phyloP scores from a whole-genome alignment of 1,139 yeast species.

The Yamadazyma spencermartinsiae region DNA sequence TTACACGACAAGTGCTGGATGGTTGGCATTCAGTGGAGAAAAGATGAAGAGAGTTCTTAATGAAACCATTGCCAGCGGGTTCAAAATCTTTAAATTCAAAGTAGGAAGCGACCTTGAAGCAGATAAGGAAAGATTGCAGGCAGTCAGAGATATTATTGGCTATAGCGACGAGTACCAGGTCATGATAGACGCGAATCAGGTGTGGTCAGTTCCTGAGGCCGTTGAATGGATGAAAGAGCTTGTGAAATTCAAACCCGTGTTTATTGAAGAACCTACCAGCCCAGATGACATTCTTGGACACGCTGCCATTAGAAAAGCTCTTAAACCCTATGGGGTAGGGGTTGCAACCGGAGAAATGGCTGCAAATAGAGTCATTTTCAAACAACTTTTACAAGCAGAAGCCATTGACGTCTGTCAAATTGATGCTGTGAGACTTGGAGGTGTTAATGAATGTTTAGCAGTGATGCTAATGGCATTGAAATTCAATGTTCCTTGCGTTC shows the following conservation, averaged over 20 bases:
- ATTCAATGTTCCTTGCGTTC: constrained; percentile 35
- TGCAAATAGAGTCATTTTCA: constrained; percentile 39
- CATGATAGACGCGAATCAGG: constrained; percentile 29
- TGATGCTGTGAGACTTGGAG: constrained; percentile 39
- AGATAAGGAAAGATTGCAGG: constrained; percentile 28
- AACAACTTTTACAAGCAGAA: constrained; percentile 33
- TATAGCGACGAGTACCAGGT: constrained; percentile 31
- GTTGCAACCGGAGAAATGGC: constrained; percentile 46
- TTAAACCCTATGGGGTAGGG: constrained; percentile 32
- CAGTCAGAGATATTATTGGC: constrained; percentile 41
- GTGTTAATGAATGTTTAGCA: constrained; percentile 38
- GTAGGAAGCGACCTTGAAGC: constrained; percentile 37
- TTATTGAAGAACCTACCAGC: constrained; percentile 42
- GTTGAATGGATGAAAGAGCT: constrained; percentile 36
- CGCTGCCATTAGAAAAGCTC: constrained; percentile 32
- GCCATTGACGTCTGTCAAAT: constrained; percentile 38
- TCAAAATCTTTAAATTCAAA: constrained; percentile 39
- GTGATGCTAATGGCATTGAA: constrained; percentile 38
- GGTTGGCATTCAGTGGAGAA: constrained; percentile 44
- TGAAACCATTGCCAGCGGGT: constrained; percentile 37
- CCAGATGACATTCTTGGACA: constrained; percentile 42
- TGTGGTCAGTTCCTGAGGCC: constrained; percentile 42
- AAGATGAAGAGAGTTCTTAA: constrained; percentile 26
- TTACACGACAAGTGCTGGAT: constrained; percentile 45
- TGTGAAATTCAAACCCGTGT: constrained; percentile 35